phyloP scores from a whole-genome alignment of 495 filamentous ascomycete genomes.

The Daldinia vernicosa region DNA sequence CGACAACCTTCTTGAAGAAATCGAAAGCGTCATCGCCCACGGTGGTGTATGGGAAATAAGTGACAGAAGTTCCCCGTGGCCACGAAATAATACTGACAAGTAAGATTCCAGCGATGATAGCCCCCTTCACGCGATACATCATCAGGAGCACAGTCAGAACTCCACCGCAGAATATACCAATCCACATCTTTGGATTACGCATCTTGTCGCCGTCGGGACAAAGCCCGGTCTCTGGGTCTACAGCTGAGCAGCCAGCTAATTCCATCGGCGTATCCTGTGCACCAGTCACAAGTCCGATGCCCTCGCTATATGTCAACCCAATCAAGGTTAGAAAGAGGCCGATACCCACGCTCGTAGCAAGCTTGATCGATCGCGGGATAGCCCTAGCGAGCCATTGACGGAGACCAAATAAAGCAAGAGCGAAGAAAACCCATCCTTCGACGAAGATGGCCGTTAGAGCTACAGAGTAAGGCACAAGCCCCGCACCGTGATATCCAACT shows the following conservation, averaged over 20 bases:
- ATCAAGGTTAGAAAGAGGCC: constrained; percentile 83
- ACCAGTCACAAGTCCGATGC: constrained; percentile 77
- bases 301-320: constrained; percentile 79
- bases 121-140: constrained; percentile 85
- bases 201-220: constrained; percentile 69
- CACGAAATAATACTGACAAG: constrained; percentile 86
- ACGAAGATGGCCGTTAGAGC: constrained; percentile 85
- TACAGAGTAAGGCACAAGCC: constrained; percentile 71
- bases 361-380: constrained; percentile 80
- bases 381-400: constrained; percentile 84
- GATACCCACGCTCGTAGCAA: constrained; percentile 84
- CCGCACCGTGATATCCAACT: constrained; percentile 75
- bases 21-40: constrained; percentile 73
- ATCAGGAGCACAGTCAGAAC: constrained; percentile 78
- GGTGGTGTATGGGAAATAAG: constrained; percentile 76
- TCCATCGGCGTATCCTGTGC: constrained; percentile 66
- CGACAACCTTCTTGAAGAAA: constrained; percentile 85
- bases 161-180: constrained; percentile 84
- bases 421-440: constrained; percentile 78
- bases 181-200: constrained; percentile 80
- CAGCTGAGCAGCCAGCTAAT: constrained; percentile 69
- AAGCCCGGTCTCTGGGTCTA: constrained; percentile 50
- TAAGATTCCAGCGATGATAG: constrained; percentile 80
- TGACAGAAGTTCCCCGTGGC: constrained; percentile 76
- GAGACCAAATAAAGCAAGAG: constrained; percentile 74